Evolutionary conservation across 2,329 filamentous ascomycete species (phyloP), one percentile per base, ranked within the genome.

Genomic region (Thielaviopsis musarum): DNA sequence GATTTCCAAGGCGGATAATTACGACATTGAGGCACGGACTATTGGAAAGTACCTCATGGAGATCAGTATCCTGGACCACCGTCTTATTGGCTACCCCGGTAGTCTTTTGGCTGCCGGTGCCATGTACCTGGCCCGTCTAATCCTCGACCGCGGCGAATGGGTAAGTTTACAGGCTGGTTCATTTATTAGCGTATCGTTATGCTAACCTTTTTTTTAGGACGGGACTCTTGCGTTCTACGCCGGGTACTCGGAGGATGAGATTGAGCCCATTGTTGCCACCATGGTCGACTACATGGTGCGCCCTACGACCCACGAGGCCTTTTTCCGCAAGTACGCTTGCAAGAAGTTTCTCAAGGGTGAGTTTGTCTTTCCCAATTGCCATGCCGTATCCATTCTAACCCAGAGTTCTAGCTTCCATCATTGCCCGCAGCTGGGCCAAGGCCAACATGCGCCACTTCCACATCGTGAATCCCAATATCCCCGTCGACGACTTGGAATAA

Each of bases 271-370:
- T 49, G 88, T 95, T 68, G 81, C 86, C 66, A 79, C 97, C 62
- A 96, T 98, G 91, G 83, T 98, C 63, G 91, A 98, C 71, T 98
- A 98, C 70, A 84, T 98, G 48, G 87, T 87, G 61, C 84, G 88
- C 13, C 93, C 91, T 26, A 87, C 96, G 58, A 81, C 85, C 52
- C 93, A 98, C 69, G 91, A 97, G 70, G 94, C 93, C 45, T 96
- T 98, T 78, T 97, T 96, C 80, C 95, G 95, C 81, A 98, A 98
- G 74, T 98, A 98, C 71, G 93, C 93, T 60, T 95, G 89, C 81
- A 98, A 97, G 79, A 96, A 95, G 75, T 98, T 97, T 75, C 76
- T 97, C 67, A 98, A 98, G 77, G 91, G 91, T 95, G 83, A 74
- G 79, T 66, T n/a, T 60, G 22, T 28, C 30, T 17, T 38, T 21